phyloP scores from a whole-genome alignment of 2,329 filamentous ascomycete species.

The Colletotrichum theobromicola region DNA sequence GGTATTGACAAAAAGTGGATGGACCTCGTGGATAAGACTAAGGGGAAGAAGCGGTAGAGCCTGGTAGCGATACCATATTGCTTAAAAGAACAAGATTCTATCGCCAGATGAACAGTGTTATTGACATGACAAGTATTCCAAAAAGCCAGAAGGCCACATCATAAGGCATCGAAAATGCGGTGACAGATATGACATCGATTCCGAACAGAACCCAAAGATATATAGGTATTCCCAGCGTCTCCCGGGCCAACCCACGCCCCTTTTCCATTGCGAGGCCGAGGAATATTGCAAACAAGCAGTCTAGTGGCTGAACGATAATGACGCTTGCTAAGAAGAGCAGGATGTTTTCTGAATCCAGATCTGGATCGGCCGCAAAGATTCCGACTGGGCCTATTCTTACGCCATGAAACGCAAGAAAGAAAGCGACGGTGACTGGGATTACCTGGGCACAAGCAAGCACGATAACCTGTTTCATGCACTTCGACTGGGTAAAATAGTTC shows the following conservation, averaged over 20 bases:
- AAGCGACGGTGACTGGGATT: not conserved
- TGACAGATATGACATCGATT: not conserved
- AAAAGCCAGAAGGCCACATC: not conserved
- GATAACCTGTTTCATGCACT: not conserved
- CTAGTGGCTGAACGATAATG: not conserved
- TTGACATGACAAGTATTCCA: not conserved
- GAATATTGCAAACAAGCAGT: not conserved
- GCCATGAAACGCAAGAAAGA: not conserved
- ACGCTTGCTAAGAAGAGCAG: not conserved
- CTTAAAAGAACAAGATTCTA: rapidly evolving
- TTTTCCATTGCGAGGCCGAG: not conserved
- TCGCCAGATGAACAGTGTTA: rapidly evolving
- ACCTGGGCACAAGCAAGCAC: not conserved
- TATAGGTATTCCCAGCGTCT: not conserved
- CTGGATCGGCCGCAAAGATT: not conserved
- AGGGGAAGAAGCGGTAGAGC: not conserved
- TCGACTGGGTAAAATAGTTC: not conserved
- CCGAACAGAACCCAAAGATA: not conserved
- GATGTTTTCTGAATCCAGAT: not conserved
- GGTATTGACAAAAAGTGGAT: not conserved
- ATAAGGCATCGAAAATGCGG: not conserved
- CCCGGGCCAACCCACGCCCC: not conserved
- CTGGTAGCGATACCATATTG: not conserved
- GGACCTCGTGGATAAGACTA: not conserved
- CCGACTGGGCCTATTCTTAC: not conserved